Evolutionary conservation across 2,329 filamentous ascomycete species (phyloP).

Genomic region (Pyricularia pennisetigena): DNA sequence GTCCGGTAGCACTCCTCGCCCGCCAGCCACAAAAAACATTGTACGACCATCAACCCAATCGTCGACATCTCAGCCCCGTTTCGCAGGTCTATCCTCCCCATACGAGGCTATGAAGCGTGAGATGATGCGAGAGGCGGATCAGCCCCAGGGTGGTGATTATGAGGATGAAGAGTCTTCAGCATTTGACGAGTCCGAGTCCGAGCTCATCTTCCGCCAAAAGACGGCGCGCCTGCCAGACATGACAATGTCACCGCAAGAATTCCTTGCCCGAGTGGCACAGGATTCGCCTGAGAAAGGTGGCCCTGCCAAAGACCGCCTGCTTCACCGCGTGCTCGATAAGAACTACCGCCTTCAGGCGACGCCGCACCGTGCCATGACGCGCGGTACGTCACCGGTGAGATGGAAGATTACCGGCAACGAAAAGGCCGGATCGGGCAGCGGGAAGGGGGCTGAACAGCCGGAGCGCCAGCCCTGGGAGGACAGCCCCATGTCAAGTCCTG

Average conservation of each 20-base stretch:
- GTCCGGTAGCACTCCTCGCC: slow-evolving; percentile 58
- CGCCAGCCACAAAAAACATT: slow-evolving; percentile 38
- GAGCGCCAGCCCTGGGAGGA: slow-evolving; percentile 36
- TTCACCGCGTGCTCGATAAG: slow-evolving; percentile 90
- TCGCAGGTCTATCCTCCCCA: slow-evolving; percentile 62
- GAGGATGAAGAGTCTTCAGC: slow-evolving; percentile 27
- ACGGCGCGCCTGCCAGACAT: slow-evolving; percentile 50
- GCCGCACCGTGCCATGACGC: slow-evolving; percentile 50
- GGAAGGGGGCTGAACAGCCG: slow-evolving; percentile 20
- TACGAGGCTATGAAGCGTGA: slow-evolving; percentile 67
- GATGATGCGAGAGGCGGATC: slow-evolving; percentile 30
- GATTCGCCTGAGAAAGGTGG: slow-evolving; percentile 3
- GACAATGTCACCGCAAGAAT: slow-evolving; percentile 51
- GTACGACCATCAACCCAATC: slow-evolving; percentile 41
- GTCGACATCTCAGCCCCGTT: slow-evolving; percentile 43
- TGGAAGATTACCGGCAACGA: slow-evolving; percentile 21
- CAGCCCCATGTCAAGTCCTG: slow-evolving; percentile 59
- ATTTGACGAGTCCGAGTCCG: slow-evolving; percentile 28
- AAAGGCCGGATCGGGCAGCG: slow-evolving; percentile 12
- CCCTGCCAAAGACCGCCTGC: slow-evolving; percentile 52
- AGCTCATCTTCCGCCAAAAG: slow-evolving; percentile 36
- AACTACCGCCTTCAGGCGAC: slow-evolving; percentile 92
- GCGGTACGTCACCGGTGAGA: slow-evolving; percentile 36
- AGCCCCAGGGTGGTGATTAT: slow-evolving; percentile 18
- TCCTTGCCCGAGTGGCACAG: slow-evolving; percentile 21